phyloP scores from a whole-genome alignment of 2,329 filamentous ascomycete species.

The Dendrostoma leiphaemia region DNA sequence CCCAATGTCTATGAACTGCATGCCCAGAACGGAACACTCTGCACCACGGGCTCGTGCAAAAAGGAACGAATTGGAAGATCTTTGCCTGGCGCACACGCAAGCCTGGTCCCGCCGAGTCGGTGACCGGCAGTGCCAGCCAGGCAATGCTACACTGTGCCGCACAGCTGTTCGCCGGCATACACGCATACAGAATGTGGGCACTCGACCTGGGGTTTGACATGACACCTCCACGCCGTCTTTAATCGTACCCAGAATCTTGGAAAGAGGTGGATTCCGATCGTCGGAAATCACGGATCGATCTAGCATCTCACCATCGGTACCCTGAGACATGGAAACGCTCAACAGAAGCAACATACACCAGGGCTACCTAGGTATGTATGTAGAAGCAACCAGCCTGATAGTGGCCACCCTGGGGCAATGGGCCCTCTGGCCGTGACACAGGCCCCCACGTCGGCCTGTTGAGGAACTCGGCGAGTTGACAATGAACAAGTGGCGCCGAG shows the following conservation, averaged over 20 bases:
- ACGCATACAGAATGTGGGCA: background rate
- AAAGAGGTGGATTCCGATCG: background rate
- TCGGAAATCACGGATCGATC: background rate
- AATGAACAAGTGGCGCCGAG: background rate
- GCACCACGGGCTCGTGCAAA: constrained; percentile 11
- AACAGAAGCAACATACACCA: too few relatives aligned
- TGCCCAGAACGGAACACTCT: constrained; percentile 10
- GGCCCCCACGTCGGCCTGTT: too few relatives aligned
- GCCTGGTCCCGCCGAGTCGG: background rate
- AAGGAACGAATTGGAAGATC: background rate
- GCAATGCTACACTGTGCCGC: constrained; percentile 8
- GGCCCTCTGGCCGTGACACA: too few relatives aligned
- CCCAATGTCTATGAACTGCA: constrained; percentile 9
- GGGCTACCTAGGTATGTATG: too few relatives aligned
- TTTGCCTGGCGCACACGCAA: background rate
- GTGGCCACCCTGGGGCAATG: too few relatives aligned
- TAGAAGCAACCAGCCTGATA: too few relatives aligned
- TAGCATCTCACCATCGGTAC: background rate
- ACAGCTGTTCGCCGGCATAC: background rate
- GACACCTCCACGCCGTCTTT: background rate
- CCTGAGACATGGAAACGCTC: too few relatives aligned
- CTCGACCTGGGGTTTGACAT: background rate
- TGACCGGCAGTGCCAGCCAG: too few relatives aligned
- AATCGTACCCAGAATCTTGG: background rate
- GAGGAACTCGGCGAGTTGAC: background rate